Percentiles rank a stretch among this genome's conserved stretches.
phyloP scores from a whole-genome alignment of 1,284 basidiomycete species.

The Rugosomyces carneus region DNA sequence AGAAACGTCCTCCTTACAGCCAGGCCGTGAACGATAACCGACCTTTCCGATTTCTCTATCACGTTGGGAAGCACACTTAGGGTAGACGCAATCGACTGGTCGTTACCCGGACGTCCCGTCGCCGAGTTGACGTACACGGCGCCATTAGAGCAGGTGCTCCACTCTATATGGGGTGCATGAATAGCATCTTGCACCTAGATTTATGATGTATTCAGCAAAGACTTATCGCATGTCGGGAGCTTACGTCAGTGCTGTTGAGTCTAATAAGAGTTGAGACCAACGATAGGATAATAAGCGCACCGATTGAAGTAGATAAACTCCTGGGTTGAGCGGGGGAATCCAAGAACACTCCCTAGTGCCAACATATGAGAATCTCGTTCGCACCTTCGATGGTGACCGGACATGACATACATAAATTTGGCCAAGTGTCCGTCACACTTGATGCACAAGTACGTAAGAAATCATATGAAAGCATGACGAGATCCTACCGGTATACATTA shows the following conservation, averaged over 20 bases:
- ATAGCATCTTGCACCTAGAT: slow-evolving; percentile 50
- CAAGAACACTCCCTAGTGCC: slow-evolving; percentile 39
- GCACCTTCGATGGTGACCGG: no score
- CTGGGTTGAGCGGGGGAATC: slow-evolving; percentile 50
- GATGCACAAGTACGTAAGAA: neutral
- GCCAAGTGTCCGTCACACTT: slow-evolving; percentile 34
- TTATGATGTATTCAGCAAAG: neutral
- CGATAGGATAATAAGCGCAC: slow-evolving; percentile 9
- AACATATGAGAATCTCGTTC: neutral
- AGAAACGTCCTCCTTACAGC: slow-evolving; percentile 36
- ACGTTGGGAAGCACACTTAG: slow-evolving; percentile 60
- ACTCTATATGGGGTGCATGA: slow-evolving; percentile 52
- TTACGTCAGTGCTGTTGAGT: slow-evolving; percentile 33
- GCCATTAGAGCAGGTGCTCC: slow-evolving; percentile 39
- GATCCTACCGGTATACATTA: slow-evolving; percentile 32
- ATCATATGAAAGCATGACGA: neutral
- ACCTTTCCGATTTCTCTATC: slow-evolving; percentile 63
- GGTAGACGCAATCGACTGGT: slow-evolving; percentile 46
- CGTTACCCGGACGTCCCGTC: slow-evolving; percentile 36
- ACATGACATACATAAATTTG: slow-evolving; percentile 30
- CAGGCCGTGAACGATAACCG: slow-evolving; percentile 63
- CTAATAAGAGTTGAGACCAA: neutral
- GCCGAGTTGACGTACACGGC: slow-evolving; percentile 43
- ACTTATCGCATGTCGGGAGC: slow-evolving; percentile 7
- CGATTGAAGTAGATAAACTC: slow-evolving; percentile 38